phyloP scores from a whole-genome alignment of 2,329 filamentous ascomycete species.

The Mycogone perniciosa region DNA sequence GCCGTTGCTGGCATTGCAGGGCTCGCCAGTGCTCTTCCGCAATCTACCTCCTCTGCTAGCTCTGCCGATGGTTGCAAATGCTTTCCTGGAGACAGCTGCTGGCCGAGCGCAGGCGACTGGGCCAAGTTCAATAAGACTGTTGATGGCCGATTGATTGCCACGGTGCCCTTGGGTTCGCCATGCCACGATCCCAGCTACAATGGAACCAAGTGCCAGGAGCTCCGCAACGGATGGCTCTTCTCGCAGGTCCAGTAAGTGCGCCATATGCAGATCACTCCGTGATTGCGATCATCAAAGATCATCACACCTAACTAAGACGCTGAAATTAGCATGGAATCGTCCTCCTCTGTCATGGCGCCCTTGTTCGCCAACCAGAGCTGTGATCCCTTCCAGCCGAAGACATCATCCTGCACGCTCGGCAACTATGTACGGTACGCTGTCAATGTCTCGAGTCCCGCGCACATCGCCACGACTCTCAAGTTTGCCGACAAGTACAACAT shows the following conservation, averaged over 20 bases:
- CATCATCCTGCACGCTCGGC: constrained; percentile 35
- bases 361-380: constrained; percentile 29
- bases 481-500: constrained; percentile 34
- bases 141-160: constrained; percentile 43
- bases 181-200: constrained; percentile 47
- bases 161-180: constrained; percentile 42
- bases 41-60: neutral
- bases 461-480: constrained; percentile 28
- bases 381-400: constrained; percentile 30
- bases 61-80: no score
- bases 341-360: constrained; percentile 26
- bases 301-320: neutral
- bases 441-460: constrained; percentile 22
- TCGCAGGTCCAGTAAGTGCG: constrained; percentile 39
- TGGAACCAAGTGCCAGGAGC: constrained; percentile 33
- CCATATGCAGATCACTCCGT: neutral
- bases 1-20: neutral
- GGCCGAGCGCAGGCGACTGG: constrained; percentile 45
- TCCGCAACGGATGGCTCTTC: constrained; percentile 38
- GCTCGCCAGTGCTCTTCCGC: neutral
- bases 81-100: constrained; percentile 19
- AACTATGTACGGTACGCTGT: constrained; percentile 34
- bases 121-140: constrained; percentile 43
- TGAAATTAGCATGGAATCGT: constrained; percentile 5
- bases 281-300: neutral